These are phyloP conservation scores for Hymenoscyphus occultus DNA, from an alignment of 2,329 filamentous ascomycete genomes.

Conservation along the genomic window DNA sequence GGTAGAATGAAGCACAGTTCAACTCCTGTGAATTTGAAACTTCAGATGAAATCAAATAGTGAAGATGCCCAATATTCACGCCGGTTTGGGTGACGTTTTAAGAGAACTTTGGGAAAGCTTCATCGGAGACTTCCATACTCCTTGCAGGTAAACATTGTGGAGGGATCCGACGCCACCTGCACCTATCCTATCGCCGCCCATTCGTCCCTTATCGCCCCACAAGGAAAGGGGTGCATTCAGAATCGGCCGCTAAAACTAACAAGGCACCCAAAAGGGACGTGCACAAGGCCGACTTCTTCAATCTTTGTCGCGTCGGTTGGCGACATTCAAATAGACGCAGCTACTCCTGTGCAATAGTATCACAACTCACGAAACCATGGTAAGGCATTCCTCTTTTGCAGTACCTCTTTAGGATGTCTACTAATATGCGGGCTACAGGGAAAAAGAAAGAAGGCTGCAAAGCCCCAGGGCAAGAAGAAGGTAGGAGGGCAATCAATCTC, in stretches of 20 bases:
- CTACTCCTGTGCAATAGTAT: conserved; percentile 1
- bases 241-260: background rate
- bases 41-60: background rate
- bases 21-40: too few relatives aligned
- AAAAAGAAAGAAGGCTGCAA: conserved; percentile 91
- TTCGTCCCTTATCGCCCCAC: background rate
- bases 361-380: conserved; percentile 11
- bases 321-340: background rate
- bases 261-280: conserved; percentile 2
- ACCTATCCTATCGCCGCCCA: too few relatives aligned
- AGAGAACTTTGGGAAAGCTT: background rate
- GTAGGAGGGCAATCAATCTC: conserved; percentile 43
- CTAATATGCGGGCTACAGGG: conserved; percentile 54
- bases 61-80: background rate
- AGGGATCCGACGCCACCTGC: conserved; percentile 1
- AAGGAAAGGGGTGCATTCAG: background rate
- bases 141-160: background rate
- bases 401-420: background rate
- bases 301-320: conserved; percentile 1
- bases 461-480: conserved; percentile 80
- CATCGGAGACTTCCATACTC: background rate
- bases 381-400: background rate
- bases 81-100: background rate
- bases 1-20: background rate
- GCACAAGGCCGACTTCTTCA: background rate